phyloP scores from a whole-genome alignment of 352 stramenopile species.

The Phytophthora lateralis region DNA sequence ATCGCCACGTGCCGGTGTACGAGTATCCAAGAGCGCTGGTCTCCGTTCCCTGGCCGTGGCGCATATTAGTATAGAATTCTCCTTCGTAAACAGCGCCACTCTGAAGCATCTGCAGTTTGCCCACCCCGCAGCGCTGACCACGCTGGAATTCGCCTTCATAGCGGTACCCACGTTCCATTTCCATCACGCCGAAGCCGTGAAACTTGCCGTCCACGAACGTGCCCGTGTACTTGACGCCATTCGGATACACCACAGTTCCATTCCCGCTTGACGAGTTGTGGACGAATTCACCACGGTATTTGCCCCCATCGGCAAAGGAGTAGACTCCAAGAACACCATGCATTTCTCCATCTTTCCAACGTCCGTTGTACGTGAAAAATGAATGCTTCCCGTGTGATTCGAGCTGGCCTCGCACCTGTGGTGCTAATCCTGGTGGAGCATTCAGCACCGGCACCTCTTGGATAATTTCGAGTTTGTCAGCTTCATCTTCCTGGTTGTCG shows the following conservation, averaged over 20 bases:
- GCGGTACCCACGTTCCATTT: slow-evolving; percentile 47
- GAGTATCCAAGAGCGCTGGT: slow-evolving; percentile 62
- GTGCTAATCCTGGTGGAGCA: slow-evolving; percentile 61
- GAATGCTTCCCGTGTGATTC: slow-evolving; percentile 70
- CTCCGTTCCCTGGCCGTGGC: slow-evolving; percentile 66
- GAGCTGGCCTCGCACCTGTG: slow-evolving; percentile 59
- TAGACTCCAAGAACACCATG: slow-evolving; percentile 67
- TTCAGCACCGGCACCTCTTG: slow-evolving; percentile 34
- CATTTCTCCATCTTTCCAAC: slow-evolving; percentile 77
- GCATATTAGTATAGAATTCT: slow-evolving; percentile 68
- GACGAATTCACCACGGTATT: slow-evolving; percentile 65
- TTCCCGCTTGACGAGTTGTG: slow-evolving; percentile 46
- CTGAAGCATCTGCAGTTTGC: slow-evolving; percentile 48
- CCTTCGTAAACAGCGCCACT: slow-evolving; percentile 64
- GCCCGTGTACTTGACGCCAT: slow-evolving; percentile 74
- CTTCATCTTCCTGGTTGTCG: slow-evolving; percentile 47
- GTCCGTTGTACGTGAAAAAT: slow-evolving; percentile 72
- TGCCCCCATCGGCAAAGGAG: slow-evolving; percentile 71
- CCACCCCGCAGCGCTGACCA: slow-evolving; percentile 49
- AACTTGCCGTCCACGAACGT: slow-evolving; percentile 59
- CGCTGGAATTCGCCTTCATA: slow-evolving; percentile 70
- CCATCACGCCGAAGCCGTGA: slow-evolving; percentile 68
- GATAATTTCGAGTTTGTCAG: slow-evolving; percentile 61
- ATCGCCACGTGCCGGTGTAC: slow-evolving; percentile 56
- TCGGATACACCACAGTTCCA: slow-evolving; percentile 65